These are phyloP conservation scores for Ceriops tagal DNA, from an alignment of 345 rosid species.

Conservation along the genomic window DNA sequence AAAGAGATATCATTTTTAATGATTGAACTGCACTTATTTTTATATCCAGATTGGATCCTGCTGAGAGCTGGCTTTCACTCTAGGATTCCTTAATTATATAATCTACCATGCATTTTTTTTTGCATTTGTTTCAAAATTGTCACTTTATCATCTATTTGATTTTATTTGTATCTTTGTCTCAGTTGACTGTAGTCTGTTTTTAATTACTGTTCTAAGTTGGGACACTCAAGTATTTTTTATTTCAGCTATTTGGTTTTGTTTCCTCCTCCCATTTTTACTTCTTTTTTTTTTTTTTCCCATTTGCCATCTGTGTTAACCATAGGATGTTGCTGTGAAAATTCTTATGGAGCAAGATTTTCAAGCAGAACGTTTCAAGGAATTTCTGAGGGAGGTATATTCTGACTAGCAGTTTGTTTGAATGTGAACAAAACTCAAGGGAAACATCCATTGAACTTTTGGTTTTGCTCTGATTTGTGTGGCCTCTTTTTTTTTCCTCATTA, in stretches of 20 bases:
- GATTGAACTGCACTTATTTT: too few relatives aligned
- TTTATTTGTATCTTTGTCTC: too few relatives aligned
- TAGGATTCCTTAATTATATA: too few relatives aligned
- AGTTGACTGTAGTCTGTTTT: too few relatives aligned
- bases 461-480: not conserved
- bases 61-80: too few relatives aligned
- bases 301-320: conserved; percentile 20
- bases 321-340: conserved; percentile 99
- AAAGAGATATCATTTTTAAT: too few relatives aligned
- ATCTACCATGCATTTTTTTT: too few relatives aligned
- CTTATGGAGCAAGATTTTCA: conserved; percentile 99
- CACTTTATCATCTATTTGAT: too few relatives aligned
- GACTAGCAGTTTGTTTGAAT: conserved; percentile 4
- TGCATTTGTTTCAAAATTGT: too few relatives aligned
- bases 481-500: conserved; percentile 22
- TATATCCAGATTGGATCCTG: too few relatives aligned
- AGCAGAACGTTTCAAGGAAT: conserved; percentile 82
- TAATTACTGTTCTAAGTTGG: too few relatives aligned
- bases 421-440: conserved; percentile 1
- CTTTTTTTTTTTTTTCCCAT: not conserved
- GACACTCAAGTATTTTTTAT: too few relatives aligned
- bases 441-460: conserved; percentile 7
- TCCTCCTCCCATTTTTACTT: not conserved
- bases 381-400: conserved; percentile 80
- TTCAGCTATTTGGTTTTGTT: not conserved